Base-by-base conservation (phyloP, 2,329 filamentous ascomycete species). In the Mollisia scopiformis region DNA sequence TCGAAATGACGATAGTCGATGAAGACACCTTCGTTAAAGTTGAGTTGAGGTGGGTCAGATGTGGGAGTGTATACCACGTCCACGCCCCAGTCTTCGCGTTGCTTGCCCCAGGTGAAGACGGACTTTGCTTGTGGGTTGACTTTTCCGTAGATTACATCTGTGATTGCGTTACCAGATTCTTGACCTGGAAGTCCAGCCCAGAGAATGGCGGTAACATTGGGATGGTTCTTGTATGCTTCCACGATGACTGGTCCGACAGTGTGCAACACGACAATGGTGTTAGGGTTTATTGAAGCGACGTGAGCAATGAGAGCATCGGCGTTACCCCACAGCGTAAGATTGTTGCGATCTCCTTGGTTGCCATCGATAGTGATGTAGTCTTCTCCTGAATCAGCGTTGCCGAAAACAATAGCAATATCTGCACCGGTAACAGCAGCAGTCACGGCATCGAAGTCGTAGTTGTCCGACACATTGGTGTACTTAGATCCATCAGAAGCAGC, bases 211-310 rank as follows among this genome's bases (percentile, higher is more conserved):
- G 91, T 93, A 51, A 96, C 83, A 75, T 96, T 96, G 41, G 87
- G 85, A 75, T 88, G 86, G 59, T 90, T 78, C 71, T 90, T 88
- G 80, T 86, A 93, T 6, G 91, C 85, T 28, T 88, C 86, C 14
- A 97, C 77, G 1, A 96, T 80, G 8, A 96, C 91, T 0, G 93
- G 85, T 0, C 93, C 93, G 2, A 89, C 85, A 1, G 91, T 92
- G 79, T 98, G 94, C 55, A 98, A 88, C 57, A 97, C 86, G 14
- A 98, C 90, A 59, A 98, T 89, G 16, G 92, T 96, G 82, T 97
- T 97, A 77, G 89, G 87, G 80, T 90, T 93, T 64, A 87, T 75
- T 6, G 87, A 82, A 0, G 92, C 87, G 13, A 97, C 92, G 53
- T 89, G 91, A 74, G 88, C 84, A 76, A 98, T 90, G 53, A 98